Conservation (phyloP, 163 green algal species). For the Chloromonas sp. region DNA sequence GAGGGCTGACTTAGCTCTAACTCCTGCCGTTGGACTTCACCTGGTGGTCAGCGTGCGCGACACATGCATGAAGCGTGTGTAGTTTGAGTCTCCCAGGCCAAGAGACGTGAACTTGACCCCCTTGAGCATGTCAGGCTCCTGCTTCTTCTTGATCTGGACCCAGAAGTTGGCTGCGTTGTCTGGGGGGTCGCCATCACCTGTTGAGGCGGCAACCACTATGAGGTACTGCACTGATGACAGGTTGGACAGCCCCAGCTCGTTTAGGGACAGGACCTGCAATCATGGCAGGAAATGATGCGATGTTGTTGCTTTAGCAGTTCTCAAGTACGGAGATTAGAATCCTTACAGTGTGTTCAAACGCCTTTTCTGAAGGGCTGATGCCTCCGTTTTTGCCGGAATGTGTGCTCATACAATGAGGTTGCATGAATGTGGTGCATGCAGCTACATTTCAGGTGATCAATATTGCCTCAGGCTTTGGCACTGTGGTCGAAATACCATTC, state of each 20-base stretch:
- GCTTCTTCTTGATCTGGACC: constrained; percentile 25
- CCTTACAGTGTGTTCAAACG: too few relatives aligned
- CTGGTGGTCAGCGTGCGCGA: constrained; percentile 57
- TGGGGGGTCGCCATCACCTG: constrained; percentile 86
- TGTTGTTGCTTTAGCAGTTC: too few relatives aligned
- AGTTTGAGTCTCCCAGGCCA: constrained; percentile 95
- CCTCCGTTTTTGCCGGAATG: too few relatives aligned
- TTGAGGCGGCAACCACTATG: constrained; percentile 79
- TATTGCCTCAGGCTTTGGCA: too few relatives aligned
- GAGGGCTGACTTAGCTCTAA: too few relatives aligned
- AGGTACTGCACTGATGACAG: constrained; percentile 56
- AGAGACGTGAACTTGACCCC: constrained; percentile 74
- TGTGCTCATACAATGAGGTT: too few relatives aligned
- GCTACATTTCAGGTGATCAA: too few relatives aligned
- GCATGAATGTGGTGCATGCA: too few relatives aligned
- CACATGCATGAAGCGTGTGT: constrained; percentile 89
- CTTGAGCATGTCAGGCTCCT: constrained; percentile 23
- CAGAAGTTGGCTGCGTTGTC: constrained; percentile 85
- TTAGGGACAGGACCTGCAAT: constrained; percentile 59
- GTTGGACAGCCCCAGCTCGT: constrained; percentile 75
- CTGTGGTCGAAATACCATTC: too few relatives aligned
- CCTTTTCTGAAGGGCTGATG: too few relatives aligned
- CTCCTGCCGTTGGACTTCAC: background rate
- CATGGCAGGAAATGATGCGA: background rate
- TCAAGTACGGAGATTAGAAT: too few relatives aligned